Percentiles rank a stretch among this genome's conserved stretches.
Evolutionary conservation across 2,329 filamentous ascomycete genomes (phyloP).

Genomic region (Falciphora oryzae): DNA sequence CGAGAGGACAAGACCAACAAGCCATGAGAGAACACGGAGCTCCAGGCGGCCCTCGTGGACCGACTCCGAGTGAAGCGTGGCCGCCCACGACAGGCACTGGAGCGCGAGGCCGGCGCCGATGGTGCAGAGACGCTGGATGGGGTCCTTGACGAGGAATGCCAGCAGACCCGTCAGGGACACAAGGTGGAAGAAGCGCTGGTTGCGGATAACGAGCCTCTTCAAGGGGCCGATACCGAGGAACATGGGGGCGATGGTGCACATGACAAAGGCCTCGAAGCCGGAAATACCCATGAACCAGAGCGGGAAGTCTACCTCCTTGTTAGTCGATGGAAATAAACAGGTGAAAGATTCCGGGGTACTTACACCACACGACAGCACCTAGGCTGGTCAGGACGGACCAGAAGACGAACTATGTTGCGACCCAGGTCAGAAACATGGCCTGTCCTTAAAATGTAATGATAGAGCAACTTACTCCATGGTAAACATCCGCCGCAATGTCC

Average conservation of each 20-base stretch:
- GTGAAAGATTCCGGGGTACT: not conserved
- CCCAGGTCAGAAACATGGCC: constrained; percentile 10
- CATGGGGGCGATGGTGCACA: constrained; percentile 76
- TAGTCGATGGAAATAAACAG: constrained; percentile 11
- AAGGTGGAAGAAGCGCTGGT: constrained; percentile 67
- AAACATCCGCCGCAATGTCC: constrained; percentile 81
- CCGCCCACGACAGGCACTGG: constrained; percentile 78
- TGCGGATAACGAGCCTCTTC: constrained; percentile 60
- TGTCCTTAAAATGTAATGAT: not conserved
- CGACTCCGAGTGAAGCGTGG: constrained; percentile 73
- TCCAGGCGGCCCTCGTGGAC: constrained; percentile 71
- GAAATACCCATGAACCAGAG: constrained; percentile 99
- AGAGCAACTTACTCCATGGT: constrained; percentile 68
- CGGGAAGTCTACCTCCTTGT: constrained; percentile 64
- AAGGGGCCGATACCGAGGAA: constrained; percentile 67
- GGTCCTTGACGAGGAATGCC: constrained; percentile 70
- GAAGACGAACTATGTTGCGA: constrained; percentile 67
- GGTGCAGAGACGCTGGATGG: constrained; percentile 69
- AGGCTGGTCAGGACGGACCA: constrained; percentile 93
- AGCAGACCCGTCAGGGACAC: constrained; percentile 68
- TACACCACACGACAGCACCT: constrained; percentile 80
- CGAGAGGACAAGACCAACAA: constrained; percentile 76
- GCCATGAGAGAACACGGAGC: constrained; percentile 73
- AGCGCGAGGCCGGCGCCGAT: constrained; percentile 77
- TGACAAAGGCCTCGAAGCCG: constrained; percentile 85